Evolutionary conservation across 1,139 yeast species (phyloP).

Genomic region (Zygoascus sp.): DNA sequence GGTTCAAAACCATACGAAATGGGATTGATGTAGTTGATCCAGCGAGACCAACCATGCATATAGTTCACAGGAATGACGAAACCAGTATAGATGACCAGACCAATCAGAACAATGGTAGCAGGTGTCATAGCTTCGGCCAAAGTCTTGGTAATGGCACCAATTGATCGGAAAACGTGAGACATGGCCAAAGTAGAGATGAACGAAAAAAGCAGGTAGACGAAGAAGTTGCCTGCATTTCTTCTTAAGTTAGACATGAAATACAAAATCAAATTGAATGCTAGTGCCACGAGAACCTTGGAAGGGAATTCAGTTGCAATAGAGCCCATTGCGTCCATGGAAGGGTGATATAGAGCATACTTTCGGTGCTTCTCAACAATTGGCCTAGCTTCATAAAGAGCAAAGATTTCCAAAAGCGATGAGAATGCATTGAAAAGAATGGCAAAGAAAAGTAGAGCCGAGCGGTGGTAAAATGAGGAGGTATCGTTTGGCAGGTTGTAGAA

Average conservation of each 20-base stretch:
- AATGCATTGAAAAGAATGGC: constrained; percentile 75
- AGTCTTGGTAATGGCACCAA: constrained; percentile 61
- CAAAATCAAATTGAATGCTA: constrained; percentile 55
- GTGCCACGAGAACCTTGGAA: constrained; percentile 49
- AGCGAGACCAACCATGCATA: constrained; percentile 74
- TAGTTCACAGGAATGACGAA: constrained; percentile 63
- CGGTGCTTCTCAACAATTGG: constrained; percentile 78
- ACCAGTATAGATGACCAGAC: constrained; percentile 68
- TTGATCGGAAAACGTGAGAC: constrained; percentile 68
- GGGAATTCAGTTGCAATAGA: constrained; percentile 67
- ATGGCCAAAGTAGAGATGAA: constrained; percentile 54
- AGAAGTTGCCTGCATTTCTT: constrained; percentile 63
- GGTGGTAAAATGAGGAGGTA: constrained; percentile 55
- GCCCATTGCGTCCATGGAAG: constrained; percentile 72
- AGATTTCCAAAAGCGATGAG: constrained; percentile 67
- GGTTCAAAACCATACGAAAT: constrained; percentile 66
- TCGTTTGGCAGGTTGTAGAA: constrained; percentile 54
- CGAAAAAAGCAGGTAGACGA: constrained; percentile 56
- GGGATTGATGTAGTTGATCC: constrained; percentile 75
- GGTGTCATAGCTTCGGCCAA: constrained; percentile 70
- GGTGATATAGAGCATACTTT: constrained; percentile 68
- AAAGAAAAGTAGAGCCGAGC: constrained; percentile 73
- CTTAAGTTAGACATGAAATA: constrained; percentile 68
- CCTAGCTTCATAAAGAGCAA: constrained; percentile 67
- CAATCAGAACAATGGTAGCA: constrained; percentile 57